phyloP scores from a whole-genome alignment of 1,284 basidiomycete species.

The Schizophyllum amplum region DNA sequence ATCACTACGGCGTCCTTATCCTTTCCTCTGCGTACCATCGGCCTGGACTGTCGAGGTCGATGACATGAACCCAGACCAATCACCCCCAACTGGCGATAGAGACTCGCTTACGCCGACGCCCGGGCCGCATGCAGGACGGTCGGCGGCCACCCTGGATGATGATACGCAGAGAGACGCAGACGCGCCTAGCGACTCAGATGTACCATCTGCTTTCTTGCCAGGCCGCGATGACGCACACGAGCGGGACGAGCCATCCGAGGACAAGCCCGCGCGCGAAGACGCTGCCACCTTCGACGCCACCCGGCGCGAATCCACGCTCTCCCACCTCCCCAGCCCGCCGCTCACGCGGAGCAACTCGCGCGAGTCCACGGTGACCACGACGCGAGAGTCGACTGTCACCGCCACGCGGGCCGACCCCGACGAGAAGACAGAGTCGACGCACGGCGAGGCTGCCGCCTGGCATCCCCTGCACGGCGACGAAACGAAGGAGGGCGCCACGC shows the following conservation, averaged over 20 bases:
- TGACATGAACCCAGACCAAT: background rate
- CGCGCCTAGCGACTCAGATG: background rate
- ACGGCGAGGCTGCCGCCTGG: constrained; percentile 1
- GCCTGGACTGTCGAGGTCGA: background rate
- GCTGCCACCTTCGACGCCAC: background rate
- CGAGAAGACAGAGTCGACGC: constrained; percentile 1
- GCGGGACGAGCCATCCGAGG: background rate
- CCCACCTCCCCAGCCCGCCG: constrained; percentile 16
- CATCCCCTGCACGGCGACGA: constrained; percentile 4
- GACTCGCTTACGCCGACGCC: background rate
- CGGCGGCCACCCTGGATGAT: background rate
- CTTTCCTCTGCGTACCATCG: too few species aligned
- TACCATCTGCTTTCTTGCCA: background rate
- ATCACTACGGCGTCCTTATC: too few species aligned
- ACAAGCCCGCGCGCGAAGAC: background rate
- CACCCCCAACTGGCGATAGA: background rate
- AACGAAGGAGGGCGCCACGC: constrained; percentile 1
- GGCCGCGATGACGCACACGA: background rate
- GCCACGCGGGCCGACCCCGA: background rate
- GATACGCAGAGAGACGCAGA: too few species aligned
- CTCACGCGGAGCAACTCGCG: constrained; percentile 15
- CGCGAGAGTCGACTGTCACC: background rate
- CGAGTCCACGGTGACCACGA: background rate
- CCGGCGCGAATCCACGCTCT: background rate
- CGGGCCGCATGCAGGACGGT: background rate